Base-by-base conservation (phyloP, 2,329 filamentous ascomycete species). In the Cordyceps sp. region DNA sequence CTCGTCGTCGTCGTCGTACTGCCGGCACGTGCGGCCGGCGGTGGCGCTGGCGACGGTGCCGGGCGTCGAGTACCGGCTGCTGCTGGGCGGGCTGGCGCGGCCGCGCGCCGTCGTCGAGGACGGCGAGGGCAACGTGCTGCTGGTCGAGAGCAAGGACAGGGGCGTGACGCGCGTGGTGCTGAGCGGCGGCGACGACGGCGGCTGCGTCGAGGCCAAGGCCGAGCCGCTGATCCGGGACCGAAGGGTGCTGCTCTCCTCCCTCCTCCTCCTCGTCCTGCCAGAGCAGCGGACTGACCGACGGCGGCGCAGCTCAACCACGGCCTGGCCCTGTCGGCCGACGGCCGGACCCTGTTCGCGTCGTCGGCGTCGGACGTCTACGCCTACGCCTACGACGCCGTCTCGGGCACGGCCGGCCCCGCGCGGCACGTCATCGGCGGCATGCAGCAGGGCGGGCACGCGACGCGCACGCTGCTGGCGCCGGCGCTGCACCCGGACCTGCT, bases 391-490 rank as follows among this genome's bases (percentile, higher is more conserved):
- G 59, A 78, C 46, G 52, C 65, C 3, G 40, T 43, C 1, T 46
- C 52, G 2, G 62, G 61, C 16, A 65, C 60, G 2, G 61, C 66
- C 24, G 45, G 47, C 7, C 33, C 39, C 5, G 54, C 54, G 18
- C 57, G 55, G 31, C 61, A 57, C 3, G 32, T 81, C n/a, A 56
- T 82, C 29, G 38, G 35, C 4, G 61, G 66, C 32, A 78, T 80
- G 72, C 53, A 40, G 37, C 56, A 61, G 30, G 53, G 54, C n/a
- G 73, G 69, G 25, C 73, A 80, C 39, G 63, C 59, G 2, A 75
- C 73, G 2, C 61, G 76, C 19, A 80, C 75, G 1, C 55, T 82
- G 3, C 56, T 77, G 29, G 53, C 75, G 6, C 69, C 73, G 0
- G 46, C 55, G 6, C 56, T 57, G 10, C 57, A 59, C 16, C 57